A percentile compares a stretch with the other conserved stretches of the same genome.
These are phyloP conservation scores for Phytophthora melonis DNA, from an alignment of 352 stramenopile genomes.

Conservation along the genomic window DNA sequence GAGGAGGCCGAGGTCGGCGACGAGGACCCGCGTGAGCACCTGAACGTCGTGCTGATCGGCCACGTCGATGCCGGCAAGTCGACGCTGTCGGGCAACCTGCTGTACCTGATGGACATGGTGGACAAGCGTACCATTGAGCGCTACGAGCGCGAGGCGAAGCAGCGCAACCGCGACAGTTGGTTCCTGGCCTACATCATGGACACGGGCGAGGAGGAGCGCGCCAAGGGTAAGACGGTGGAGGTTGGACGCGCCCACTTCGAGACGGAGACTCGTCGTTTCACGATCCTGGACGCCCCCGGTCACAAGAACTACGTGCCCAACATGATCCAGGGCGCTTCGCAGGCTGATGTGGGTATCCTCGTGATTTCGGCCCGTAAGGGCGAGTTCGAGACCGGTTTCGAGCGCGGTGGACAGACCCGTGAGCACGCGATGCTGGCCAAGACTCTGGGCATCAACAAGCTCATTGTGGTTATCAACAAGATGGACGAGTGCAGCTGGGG, in stretches of 20 bases:
- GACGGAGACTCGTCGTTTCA: constrained; percentile 95
- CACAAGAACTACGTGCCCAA: constrained; percentile 99
- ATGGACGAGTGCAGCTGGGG: constrained; percentile 99
- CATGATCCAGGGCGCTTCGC: constrained; percentile 97
- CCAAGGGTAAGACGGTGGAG: constrained; percentile 92
- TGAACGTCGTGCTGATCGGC: constrained; percentile 99
- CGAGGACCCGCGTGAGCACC: constrained; percentile 96
- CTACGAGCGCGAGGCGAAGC: constrained; percentile 98
- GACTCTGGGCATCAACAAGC: constrained; percentile 98
- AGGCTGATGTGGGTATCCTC: constrained; percentile 98
- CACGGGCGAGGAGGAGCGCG: constrained; percentile 98
- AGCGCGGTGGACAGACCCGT: constrained; percentile 97
- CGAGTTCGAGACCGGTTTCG: constrained; percentile 99
- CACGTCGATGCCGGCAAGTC: constrained; percentile 99
- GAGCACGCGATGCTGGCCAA: constrained; percentile 99
- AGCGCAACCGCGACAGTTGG: constrained; percentile 83
- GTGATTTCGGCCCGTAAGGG: constrained; percentile 96
- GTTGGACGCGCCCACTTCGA: constrained; percentile 97
- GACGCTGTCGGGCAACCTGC: constrained; percentile 97
- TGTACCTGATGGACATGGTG: constrained; percentile 99
- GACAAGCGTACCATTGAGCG: constrained; percentile 99
- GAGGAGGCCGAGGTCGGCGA: constrained; percentile 83
- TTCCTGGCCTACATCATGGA: constrained; percentile 99
- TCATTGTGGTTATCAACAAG: constrained; percentile 99
- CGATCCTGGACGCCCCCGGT: constrained; percentile 99